Conservation (phyloP, 257 asterid species). For the Solanum verrucosum region DNA sequence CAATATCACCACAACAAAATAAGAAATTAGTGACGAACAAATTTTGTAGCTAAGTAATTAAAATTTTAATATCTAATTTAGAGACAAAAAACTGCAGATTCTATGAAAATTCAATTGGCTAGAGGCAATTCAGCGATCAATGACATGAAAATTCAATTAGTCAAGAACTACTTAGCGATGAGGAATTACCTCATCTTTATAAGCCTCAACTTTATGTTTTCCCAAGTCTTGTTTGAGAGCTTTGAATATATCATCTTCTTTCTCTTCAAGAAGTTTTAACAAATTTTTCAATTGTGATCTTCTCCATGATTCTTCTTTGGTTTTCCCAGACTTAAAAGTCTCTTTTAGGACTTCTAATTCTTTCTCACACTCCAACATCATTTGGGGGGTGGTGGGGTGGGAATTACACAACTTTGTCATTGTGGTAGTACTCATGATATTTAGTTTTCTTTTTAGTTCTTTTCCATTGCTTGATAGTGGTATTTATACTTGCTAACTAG, state of each 20-base stretch:
- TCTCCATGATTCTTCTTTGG: conserved; percentile 69
- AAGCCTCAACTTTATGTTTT: conserved; percentile 61
- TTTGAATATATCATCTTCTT: conserved; percentile 35
- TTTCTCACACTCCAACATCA: background rate
- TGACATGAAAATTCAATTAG: too few species aligned
- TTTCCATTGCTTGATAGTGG: too few species aligned
- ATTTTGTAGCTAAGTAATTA: too few species aligned
- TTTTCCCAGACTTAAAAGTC: conserved; percentile 50
- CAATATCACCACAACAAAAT: background rate
- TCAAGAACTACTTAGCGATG: too few species aligned
- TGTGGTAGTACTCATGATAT: background rate
- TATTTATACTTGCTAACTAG: too few species aligned
- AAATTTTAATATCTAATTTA: too few species aligned
- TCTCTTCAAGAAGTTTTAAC: conserved; percentile 33
- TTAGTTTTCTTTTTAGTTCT: too few species aligned
- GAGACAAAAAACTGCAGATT: too few species aligned
- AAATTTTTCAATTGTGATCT: conserved; percentile 45
- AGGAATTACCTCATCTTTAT: conserved; percentile 54
- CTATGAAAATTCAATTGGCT: too few species aligned
- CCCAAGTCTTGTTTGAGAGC: conserved; percentile 72
- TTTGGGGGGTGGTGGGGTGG: too few species aligned
- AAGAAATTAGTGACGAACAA: too few species aligned
- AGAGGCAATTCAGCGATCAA: too few species aligned
- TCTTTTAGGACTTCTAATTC: conserved; percentile 31
- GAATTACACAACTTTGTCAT: background rate